Conservation (phyloP, 371 early-diverging fungal species). For the Mucor ambiguus region DNA sequence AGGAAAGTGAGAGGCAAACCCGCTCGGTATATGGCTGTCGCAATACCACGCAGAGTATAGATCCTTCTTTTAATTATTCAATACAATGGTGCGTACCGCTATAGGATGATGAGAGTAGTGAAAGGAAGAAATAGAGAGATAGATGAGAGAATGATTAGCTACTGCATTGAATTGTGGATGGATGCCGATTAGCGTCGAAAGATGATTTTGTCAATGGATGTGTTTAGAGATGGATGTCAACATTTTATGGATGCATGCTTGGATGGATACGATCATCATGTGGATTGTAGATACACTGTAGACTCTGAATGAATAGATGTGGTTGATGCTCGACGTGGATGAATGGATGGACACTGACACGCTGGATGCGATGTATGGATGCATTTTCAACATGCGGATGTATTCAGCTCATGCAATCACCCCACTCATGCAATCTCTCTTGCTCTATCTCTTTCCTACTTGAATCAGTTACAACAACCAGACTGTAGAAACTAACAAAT, state of each 20-base stretch:
- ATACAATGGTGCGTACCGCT: constrained; percentile 30
- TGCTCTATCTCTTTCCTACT: neutral
- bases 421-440: neutral
- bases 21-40: constrained; percentile 11
- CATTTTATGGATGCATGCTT: constrained; percentile 3
- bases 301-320: neutral
- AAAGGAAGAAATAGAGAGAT: constrained; percentile 8
- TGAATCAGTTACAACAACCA: neutral
- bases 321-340: neutral
- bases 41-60: constrained; percentile 12
- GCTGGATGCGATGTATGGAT: neutral
- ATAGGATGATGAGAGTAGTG: neutral
- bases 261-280: constrained; percentile 1
- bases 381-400: neutral
- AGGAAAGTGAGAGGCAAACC: neutral
- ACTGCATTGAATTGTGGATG: neutral
- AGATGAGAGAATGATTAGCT: neutral
- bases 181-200: neutral
- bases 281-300: neutral
- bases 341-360: constrained; percentile 1
- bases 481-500: neutral
- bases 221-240: neutral
- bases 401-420: neutral
- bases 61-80: constrained; percentile 31
- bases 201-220: constrained; percentile 6